These are phyloP conservation scores for Pythium utonaiense DNA, from an alignment of 352 stramenopile species.

Conservation along the genomic window DNA sequence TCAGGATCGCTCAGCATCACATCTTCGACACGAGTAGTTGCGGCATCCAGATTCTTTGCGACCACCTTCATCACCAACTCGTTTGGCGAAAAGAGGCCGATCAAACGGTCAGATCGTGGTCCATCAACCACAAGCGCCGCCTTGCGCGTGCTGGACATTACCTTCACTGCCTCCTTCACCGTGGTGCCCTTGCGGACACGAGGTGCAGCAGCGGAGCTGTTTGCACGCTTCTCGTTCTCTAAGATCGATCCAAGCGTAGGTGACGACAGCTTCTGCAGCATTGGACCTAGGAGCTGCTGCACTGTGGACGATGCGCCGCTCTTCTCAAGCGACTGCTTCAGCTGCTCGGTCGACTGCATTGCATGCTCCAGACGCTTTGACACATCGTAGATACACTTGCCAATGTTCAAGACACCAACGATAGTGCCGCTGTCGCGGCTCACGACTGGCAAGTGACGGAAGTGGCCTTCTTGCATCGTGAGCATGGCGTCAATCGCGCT, in stretches of 20 bases:
- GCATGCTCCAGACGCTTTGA: conserved; percentile 95
- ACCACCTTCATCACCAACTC: conserved; percentile 96
- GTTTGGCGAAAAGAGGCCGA: conserved; percentile 96
- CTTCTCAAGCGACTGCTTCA: conserved; percentile 81
- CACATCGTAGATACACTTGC: conserved; percentile 98
- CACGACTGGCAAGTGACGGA: conserved; percentile 96
- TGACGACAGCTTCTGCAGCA: conserved; percentile 80
- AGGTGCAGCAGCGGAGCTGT: conserved; percentile 46
- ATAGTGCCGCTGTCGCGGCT: conserved; percentile 71
- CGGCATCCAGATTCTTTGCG: conserved; percentile 87
- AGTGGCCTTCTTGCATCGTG: conserved; percentile 97
- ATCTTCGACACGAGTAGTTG: conserved; percentile 86
- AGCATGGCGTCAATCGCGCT: conserved; percentile 95
- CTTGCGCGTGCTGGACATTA: conserved; percentile 84
- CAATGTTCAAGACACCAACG: conserved; percentile 97
- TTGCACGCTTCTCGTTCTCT: conserved; percentile 61
- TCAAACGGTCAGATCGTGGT: conserved; percentile 80
- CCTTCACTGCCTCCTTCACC: conserved; percentile 69
- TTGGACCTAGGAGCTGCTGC: conserved; percentile 72
- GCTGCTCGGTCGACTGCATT: conserved; percentile 75
- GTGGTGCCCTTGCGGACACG: conserved; percentile 83
- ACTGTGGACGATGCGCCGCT: conserved; percentile 68
- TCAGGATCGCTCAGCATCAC: conserved; percentile 90
- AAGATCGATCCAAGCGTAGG: conserved; percentile 84
- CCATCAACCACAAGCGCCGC: conserved; percentile 93